Evolutionary conservation across 257 asterid species (phyloP).

Genomic region (Handroanthus guayacan): DNA sequence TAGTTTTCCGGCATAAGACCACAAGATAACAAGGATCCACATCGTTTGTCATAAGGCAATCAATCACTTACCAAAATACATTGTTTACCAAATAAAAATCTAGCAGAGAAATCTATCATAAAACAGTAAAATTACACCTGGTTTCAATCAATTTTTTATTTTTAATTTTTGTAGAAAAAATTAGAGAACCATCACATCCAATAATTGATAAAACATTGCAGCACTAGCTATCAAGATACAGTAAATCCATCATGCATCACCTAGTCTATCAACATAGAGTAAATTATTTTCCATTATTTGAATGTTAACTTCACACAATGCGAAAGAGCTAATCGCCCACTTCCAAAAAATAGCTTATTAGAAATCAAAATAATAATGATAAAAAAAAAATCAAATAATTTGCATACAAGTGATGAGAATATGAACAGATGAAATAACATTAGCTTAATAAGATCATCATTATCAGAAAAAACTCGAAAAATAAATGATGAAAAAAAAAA

Average conservation of each 20-base stretch:
- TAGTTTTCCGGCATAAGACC: background rate
- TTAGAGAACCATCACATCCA: background rate
- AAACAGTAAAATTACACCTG: slow-evolving; percentile 8
- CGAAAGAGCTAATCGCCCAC: background rate
- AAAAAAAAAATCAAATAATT: slow-evolving; percentile 15
- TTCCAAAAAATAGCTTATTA: slow-evolving; percentile 20
- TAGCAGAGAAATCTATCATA: background rate
- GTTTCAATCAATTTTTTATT: background rate
- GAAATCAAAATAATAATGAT: background rate
- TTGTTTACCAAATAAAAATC: background rate
- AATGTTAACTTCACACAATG: background rate
- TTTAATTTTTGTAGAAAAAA: background rate
- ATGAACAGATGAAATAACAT: background rate
- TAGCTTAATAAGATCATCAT: background rate
- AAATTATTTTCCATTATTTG: background rate
- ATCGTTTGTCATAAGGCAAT: background rate
- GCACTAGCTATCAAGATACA: background rate
- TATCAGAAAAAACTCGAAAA: slow-evolving; percentile 8
- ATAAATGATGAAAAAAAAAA: slow-evolving; percentile 11
- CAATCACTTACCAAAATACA: background rate
- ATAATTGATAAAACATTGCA: background rate
- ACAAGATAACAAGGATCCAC: slow-evolving; percentile 1
- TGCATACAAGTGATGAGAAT: background rate
- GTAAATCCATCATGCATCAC: slow-evolving; percentile 6
- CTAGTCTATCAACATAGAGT: slow-evolving; percentile 3